These are phyloP conservation scores for Coemansia sp. DNA, from an alignment of 192 early-diverging fungal species.

Conservation along the genomic window DNA sequence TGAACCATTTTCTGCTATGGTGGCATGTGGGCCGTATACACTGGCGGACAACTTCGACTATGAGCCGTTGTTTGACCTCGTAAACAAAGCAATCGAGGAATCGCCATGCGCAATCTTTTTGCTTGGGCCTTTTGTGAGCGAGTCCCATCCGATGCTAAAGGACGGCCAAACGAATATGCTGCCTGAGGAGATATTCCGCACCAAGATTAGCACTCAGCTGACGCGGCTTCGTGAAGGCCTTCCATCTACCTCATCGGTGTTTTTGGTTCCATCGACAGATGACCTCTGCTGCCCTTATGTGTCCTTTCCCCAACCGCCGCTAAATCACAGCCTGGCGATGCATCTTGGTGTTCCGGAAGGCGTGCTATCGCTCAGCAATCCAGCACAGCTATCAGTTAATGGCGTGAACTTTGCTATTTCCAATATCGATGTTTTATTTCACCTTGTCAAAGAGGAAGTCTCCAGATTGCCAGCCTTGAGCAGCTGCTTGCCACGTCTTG, in stretches of 20 bases:
- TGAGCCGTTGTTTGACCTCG: constrained; percentile 79
- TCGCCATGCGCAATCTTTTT: constrained; percentile 82
- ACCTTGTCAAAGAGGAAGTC: constrained; percentile 70
- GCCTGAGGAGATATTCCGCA: constrained; percentile 65
- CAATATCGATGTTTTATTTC: constrained; percentile 75
- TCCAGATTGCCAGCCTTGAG: constrained; percentile 45
- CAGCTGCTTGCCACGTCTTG: constrained; percentile 72
- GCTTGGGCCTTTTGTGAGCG: constrained; percentile 72
- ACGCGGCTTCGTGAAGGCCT: constrained; percentile 53
- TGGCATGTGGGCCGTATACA: constrained; percentile 87
- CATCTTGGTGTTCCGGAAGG: constrained; percentile 38
- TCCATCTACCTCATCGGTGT: constrained; percentile 53
- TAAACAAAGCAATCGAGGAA: constrained; percentile 59
- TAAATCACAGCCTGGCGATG: constrained; percentile 38
- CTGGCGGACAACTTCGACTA: constrained; percentile 75
- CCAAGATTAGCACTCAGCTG: constrained; percentile 62
- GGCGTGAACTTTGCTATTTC: constrained; percentile 77
- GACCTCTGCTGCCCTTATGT: constrained; percentile 74
- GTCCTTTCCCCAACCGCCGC: constrained; percentile 84
- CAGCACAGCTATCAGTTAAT: constrained; percentile 81
- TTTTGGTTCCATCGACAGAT: constrained; percentile 75
- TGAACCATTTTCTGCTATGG: constrained; percentile 58
- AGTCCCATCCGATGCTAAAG: constrained; percentile 59
- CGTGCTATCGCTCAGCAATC: constrained; percentile 66
- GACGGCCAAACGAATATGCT: constrained; percentile 58